These are phyloP conservation scores for Cydonia oblonga DNA, from an alignment of 331 rosid species.

Conservation along the genomic window DNA sequence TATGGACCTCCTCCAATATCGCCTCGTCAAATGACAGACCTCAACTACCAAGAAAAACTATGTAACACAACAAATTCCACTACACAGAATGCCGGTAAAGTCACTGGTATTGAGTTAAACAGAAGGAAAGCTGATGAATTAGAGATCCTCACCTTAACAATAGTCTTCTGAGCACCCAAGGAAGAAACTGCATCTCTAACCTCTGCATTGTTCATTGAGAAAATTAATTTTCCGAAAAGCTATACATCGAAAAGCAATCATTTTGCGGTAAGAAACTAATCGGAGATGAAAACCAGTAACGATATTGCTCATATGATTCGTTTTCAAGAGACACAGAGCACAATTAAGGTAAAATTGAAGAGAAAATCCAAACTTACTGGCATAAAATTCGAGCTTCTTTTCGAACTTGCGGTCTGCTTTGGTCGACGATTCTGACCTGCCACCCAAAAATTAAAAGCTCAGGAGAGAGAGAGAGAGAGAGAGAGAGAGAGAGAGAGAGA, in stretches of 20 bases:
- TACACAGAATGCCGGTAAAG: not conserved
- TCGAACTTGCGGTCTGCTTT: slow-evolving; percentile 22
- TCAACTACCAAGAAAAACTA: not conserved
- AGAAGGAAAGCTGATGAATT: not conserved
- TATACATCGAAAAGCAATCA: not conserved
- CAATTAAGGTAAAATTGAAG: no score
- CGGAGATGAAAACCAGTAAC: not conserved
- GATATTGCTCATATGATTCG: not conserved
- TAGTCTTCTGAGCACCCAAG: slow-evolving; percentile 54
- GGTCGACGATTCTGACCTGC: slow-evolving; percentile 1
- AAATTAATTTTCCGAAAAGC: not conserved
- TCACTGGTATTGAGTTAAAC: not conserved
- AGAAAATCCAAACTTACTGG: slow-evolving; percentile 12
- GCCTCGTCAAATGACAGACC: not conserved
- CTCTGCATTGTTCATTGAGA: slow-evolving; percentile 33
- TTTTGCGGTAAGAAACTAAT: not conserved
- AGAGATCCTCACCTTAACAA: slow-evolving; percentile 42
- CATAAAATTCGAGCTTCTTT: slow-evolving; percentile 22
- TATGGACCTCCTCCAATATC: not conserved
- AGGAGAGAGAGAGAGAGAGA: not conserved
- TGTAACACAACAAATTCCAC: not conserved
- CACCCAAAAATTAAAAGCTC: not conserved
- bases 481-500: not conserved
- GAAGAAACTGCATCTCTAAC: slow-evolving; percentile 44
- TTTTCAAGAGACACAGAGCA: not conserved